phyloP scores from a whole-genome alignment of 441 rosid genomes.

The Raphanus hybrid region DNA sequence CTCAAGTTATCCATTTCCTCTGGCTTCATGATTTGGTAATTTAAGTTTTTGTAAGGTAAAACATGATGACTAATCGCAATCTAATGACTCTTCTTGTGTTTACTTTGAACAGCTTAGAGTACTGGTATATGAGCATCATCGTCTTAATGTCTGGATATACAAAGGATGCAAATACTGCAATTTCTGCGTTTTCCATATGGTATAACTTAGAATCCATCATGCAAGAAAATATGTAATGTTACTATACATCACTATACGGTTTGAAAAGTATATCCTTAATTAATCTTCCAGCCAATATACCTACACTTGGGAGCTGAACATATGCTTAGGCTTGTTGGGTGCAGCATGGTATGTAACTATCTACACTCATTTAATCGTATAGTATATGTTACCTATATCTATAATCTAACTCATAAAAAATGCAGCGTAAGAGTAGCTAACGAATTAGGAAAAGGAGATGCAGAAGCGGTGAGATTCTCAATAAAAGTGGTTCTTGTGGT shows the following conservation, averaged over 20 bases:
- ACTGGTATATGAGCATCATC: slow-evolving; percentile 61
- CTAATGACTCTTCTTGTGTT: slow-evolving; percentile 8
- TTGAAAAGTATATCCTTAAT: slow-evolving; percentile 3
- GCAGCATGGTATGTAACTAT: slow-evolving; percentile 52
- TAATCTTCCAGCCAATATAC: slow-evolving; percentile 52
- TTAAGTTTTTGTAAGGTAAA: not conserved
- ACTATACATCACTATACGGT: not conserved
- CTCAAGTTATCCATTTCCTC: slow-evolving; percentile 74
- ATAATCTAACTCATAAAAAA: not conserved
- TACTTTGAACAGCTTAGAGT: slow-evolving; percentile 52
- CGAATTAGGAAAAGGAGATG: slow-evolving; percentile 72
- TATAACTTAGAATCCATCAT: slow-evolving; percentile 8
- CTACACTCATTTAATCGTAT: not conserved
- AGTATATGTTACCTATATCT: not conserved
- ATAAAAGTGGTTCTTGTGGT: slow-evolving; percentile 53
- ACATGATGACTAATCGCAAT: not conserved
- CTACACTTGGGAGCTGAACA: slow-evolving; percentile 47
- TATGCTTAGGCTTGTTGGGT: slow-evolving; percentile 60
- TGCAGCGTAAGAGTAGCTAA: slow-evolving; percentile 77
- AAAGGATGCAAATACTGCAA: slow-evolving; percentile 53
- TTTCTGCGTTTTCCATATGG: slow-evolving; percentile 79
- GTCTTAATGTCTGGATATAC: slow-evolving; percentile 68
- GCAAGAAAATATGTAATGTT: not conserved
- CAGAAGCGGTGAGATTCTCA: slow-evolving; percentile 55
- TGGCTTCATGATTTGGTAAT: slow-evolving; percentile 73